Conservation (phyloP, 495 filamentous ascomycete genomes). For the Hyaloscypha bicolor region DNA sequence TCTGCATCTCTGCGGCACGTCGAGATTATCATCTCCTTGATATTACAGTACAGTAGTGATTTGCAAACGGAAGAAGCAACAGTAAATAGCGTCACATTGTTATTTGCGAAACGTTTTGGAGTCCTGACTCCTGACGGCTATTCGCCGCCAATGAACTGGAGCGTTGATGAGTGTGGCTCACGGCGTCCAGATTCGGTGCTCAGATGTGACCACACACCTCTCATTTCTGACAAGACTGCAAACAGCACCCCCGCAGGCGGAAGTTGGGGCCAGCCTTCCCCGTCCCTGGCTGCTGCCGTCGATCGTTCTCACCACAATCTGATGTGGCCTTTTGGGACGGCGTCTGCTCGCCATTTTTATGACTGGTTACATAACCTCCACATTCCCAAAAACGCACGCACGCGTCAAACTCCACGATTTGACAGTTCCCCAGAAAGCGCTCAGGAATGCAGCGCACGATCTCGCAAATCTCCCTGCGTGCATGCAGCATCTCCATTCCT, state of each 20-base stretch:
- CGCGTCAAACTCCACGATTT: not conserved
- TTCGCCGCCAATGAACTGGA: too few species aligned
- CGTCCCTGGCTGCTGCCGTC: conserved; percentile 13
- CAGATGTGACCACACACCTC: not conserved
- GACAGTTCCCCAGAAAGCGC: not conserved
- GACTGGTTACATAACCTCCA: conserved; percentile 9
- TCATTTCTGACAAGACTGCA: conserved; percentile 8
- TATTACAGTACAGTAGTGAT: not conserved
- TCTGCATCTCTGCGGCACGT: conserved; percentile 16
- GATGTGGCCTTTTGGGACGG: not conserved
- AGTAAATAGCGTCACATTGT: not conserved
- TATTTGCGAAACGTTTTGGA: not conserved
- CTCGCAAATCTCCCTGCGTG: conserved; percentile 3
- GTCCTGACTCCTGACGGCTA: not conserved
- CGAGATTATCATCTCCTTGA: conserved; percentile 6
- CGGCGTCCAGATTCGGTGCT: not conserved
- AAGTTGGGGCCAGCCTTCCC: conserved; percentile 15
- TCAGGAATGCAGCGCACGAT: conserved; percentile 2
- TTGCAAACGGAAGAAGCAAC: conserved; percentile 8
- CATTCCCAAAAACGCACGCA: not conserved
- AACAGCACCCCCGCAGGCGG: conserved; percentile 7
- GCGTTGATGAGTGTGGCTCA: not conserved
- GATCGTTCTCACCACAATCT: conserved; percentile 10
- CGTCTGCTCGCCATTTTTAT: conserved; percentile 6
- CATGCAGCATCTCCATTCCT: conserved; percentile 10